Evolutionary conservation across 768 basidiomycete species (phyloP).

Genomic region (Tremella mesenterica): DNA sequence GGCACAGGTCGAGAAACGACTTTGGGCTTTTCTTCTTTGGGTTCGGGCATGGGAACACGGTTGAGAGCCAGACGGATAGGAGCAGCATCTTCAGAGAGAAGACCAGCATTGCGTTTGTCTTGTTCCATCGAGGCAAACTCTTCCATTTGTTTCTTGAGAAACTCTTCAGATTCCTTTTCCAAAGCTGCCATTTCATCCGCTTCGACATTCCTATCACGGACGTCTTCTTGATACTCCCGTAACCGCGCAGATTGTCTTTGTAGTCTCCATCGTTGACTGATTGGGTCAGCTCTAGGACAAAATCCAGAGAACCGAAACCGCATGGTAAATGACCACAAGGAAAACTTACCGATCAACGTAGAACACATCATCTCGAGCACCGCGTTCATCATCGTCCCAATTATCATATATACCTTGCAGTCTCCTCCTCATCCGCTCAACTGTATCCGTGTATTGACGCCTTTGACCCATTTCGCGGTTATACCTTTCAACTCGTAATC

Average conservation of each 20-base stretch:
- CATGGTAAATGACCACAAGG: no score
- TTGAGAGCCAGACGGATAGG: slow-evolving; percentile 74
- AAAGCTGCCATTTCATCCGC: slow-evolving; percentile 79
- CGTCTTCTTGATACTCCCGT: slow-evolving; percentile 70
- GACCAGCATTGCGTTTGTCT: slow-evolving; percentile 80
- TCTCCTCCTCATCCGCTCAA: slow-evolving; percentile 21
- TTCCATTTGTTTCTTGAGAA: slow-evolving; percentile 87
- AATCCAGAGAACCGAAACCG: no score
- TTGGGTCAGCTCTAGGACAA: neutral
- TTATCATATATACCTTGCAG: slow-evolving; percentile 58
- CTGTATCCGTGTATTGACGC: slow-evolving; percentile 25
- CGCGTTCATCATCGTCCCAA: slow-evolving; percentile 77
- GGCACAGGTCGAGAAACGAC: slow-evolving; percentile 18
- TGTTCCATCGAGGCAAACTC: slow-evolving; percentile 87
- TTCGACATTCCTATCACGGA: slow-evolving; percentile 70
- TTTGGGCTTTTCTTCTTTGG: slow-evolving; percentile 43
- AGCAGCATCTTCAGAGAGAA: slow-evolving; percentile 82
- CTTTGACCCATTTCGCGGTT: slow-evolving; percentile 41
- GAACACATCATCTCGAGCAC: slow-evolving; percentile 86
- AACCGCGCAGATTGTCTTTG: slow-evolving; percentile 61
- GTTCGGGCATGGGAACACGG: slow-evolving; percentile 49
- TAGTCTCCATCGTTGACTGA: slow-evolving; percentile 76
- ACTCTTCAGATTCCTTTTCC: slow-evolving; percentile 81
- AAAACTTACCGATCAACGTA: slow-evolving; percentile 75
- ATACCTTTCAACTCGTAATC: slow-evolving; percentile 56